These are phyloP conservation scores for Talaromyces sp. DNA, from an alignment of 2,329 filamentous ascomycete species.

Conservation along the genomic window DNA sequence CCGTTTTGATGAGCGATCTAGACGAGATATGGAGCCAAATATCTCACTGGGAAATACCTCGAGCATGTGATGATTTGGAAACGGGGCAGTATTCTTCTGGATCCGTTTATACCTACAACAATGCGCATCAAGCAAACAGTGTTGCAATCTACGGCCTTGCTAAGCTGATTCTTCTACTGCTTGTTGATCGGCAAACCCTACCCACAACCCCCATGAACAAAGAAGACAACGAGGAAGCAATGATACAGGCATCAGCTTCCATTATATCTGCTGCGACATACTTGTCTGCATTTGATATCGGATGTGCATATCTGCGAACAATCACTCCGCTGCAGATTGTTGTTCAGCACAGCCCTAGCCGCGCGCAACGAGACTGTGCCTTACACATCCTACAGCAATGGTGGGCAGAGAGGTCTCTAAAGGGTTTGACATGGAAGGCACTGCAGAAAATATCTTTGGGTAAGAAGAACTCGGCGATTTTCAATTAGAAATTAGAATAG, in stretches of 20 bases:
- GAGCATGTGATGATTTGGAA: not conserved
- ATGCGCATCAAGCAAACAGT: conserved; percentile 2
- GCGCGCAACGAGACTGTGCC: not conserved
- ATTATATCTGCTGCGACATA: conserved; percentile 3
- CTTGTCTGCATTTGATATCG: conserved; percentile 4
- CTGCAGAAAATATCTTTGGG: not conserved
- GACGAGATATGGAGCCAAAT: not conserved
- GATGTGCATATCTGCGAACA: conserved; percentile 8
- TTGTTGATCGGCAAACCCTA: not conserved
- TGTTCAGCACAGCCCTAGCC: conserved; percentile 2
- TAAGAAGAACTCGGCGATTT: not conserved
- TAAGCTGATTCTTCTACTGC: not conserved
- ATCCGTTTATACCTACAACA: not conserved
- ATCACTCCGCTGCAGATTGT: conserved; percentile 7
- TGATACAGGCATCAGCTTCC: not conserved
- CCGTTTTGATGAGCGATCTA: not conserved
- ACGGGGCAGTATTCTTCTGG: not conserved
- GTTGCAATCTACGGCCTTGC: conserved; percentile 3
- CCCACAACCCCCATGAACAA: not conserved
- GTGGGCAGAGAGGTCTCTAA: conserved; percentile 3
- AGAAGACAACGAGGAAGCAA: not conserved
- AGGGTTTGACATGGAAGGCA: not conserved
- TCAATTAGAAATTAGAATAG: not conserved
- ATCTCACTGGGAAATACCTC: not conserved
- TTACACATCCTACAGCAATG: conserved; percentile 2